Evolutionary conservation across 2,329 filamentous ascomycete species (phyloP).

Genomic region (Podosphaera fusca): DNA sequence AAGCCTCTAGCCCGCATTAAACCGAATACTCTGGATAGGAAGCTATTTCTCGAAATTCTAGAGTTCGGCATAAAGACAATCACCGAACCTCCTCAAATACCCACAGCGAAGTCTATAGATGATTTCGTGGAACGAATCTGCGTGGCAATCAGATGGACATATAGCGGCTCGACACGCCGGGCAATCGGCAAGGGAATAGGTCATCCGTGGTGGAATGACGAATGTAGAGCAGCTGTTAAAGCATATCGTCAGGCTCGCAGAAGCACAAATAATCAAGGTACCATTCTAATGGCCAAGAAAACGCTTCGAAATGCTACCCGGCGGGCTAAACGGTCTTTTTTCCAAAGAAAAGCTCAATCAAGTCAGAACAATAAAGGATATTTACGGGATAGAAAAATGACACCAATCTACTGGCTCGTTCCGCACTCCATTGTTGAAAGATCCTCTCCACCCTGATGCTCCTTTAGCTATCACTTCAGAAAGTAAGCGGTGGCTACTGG

Average conservation of each 20-base stretch:
- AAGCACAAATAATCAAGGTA: background rate
- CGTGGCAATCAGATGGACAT: background rate
- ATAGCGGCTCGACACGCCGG: background rate
- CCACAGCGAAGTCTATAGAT: background rate
- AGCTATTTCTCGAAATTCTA: background rate
- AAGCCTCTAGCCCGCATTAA: background rate
- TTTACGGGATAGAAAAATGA: background rate
- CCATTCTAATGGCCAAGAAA: background rate
- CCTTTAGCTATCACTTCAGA: too few relatives aligned
- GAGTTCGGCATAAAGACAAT: background rate
- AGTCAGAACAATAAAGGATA: background rate
- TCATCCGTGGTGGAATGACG: background rate
- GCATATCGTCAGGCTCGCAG: background rate
- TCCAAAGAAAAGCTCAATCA: background rate
- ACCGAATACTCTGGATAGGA: background rate
- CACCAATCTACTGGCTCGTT: background rate
- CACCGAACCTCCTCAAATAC: background rate
- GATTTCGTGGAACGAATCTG: background rate
- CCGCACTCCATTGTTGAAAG: background rate
- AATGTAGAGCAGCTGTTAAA: background rate
- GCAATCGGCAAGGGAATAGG: background rate
- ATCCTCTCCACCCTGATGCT: too few relatives aligned
- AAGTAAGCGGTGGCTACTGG: too few relatives aligned
- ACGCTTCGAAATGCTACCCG: background rate
- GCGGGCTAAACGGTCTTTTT: background rate